These are phyloP conservation scores for Hyaloscypha finlandica DNA, from an alignment of 495 filamentous ascomycete genomes.

Conservation along the genomic window DNA sequence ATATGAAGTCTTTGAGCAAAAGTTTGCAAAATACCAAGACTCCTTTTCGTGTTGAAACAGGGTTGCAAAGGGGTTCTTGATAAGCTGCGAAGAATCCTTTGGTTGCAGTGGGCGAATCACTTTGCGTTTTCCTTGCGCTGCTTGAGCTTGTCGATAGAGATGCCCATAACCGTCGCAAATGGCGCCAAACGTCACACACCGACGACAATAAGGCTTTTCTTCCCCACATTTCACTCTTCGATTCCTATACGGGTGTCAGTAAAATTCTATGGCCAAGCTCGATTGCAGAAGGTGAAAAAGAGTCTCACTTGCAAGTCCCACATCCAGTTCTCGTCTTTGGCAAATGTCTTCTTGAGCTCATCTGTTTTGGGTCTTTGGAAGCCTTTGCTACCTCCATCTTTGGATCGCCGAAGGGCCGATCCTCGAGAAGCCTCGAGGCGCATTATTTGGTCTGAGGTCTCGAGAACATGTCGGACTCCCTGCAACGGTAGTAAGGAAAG, in stretches of 20 bases:
- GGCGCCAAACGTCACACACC: conserved; percentile 52
- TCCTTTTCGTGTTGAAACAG: conserved; percentile 46
- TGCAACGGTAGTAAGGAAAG: too few relatives aligned
- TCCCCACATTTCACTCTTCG: conserved; percentile 67
- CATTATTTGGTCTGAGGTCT: too few relatives aligned
- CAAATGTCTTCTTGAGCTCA: background rate
- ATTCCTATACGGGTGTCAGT: conserved; percentile 41
- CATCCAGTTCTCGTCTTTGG: conserved; percentile 48
- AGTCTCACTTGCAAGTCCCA: conserved; percentile 53
- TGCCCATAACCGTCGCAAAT: conserved; percentile 49
- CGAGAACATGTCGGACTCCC: too few relatives aligned
- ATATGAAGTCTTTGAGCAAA: conserved; percentile 52
- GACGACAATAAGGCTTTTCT: conserved; percentile 53
- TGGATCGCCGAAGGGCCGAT: too few relatives aligned
- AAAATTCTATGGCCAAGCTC: conserved; percentile 9
- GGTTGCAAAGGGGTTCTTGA: conserved; percentile 33
- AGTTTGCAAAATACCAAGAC: conserved; percentile 55
- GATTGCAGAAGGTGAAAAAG: background rate
- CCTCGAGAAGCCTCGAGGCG: too few relatives aligned
- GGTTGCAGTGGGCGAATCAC: conserved; percentile 7
- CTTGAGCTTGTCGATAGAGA: conserved; percentile 35
- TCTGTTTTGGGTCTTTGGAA: too few relatives aligned
- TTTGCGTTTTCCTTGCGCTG: conserved; percentile 8
- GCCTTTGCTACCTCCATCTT: too few relatives aligned
- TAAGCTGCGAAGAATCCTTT: background rate